Conservation (phyloP, 495 filamentous ascomycete genomes). For the Neurospora sp. region DNA sequence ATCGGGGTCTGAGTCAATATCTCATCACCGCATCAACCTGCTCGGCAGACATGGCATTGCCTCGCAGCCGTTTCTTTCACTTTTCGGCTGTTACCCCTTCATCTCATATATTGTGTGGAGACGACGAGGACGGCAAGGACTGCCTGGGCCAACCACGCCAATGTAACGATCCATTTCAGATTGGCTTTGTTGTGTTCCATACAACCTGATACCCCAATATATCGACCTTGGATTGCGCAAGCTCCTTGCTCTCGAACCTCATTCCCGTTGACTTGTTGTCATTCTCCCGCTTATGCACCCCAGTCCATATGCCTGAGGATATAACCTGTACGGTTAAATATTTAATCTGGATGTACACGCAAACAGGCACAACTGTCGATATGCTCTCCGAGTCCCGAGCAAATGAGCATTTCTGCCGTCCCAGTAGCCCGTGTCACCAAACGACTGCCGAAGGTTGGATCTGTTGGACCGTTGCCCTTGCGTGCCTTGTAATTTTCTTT, state of each 20-base stretch:
- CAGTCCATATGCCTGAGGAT: slow-evolving; percentile 4
- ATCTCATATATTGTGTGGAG: background rate
- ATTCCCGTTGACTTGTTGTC: background rate
- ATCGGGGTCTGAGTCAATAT: background rate
- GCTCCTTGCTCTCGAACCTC: background rate
- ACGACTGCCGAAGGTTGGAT: slow-evolving; percentile 10
- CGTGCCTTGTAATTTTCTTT: background rate
- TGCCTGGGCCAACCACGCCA: background rate
- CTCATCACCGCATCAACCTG: background rate
- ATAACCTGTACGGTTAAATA: slow-evolving; percentile 13
- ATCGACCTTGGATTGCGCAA: background rate
- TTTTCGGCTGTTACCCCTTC: background rate
- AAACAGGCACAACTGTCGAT: background rate
- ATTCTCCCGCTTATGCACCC: slow-evolving; percentile 7
- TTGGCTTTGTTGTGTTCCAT: background rate
- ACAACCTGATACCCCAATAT: background rate
- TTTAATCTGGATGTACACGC: background rate
- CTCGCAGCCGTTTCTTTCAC: background rate
- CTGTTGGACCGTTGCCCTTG: background rate
- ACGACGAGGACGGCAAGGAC: background rate
- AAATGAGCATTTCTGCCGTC: slow-evolving; percentile 3
- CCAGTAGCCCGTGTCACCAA: slow-evolving; percentile 1
- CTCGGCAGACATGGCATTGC: background rate
- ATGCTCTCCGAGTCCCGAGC: slow-evolving; percentile 6
- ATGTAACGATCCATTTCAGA: background rate